Base-by-base conservation (phyloP, 2,329 filamentous ascomycete species). In the Xenoacremonium recifei region DNA sequence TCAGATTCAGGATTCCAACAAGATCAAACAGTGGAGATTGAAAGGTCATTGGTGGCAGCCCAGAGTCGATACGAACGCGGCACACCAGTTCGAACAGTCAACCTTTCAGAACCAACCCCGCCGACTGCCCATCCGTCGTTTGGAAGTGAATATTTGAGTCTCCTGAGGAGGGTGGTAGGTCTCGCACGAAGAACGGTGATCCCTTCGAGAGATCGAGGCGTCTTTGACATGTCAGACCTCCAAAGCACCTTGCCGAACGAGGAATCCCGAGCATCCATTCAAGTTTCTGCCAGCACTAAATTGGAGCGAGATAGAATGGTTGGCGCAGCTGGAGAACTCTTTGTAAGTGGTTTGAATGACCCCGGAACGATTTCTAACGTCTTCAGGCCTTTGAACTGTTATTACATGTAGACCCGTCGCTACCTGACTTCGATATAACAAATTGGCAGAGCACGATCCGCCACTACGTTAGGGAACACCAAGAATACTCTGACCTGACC, bases 361-460 rank as follows among this genome's bases (percentile, higher is more conserved):
- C 18, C 6, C 21, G 7, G 12, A 11, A 18, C n/a, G 5, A 18
- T 15, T 12, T 11, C 39, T 43, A 30, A 48, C 9, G 21, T 3
- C 9, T 0, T 3, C 6, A 74, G 71, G 67, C 71, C 1, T 73
- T 70, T 42, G 66, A 73, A 39, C 40, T 69, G 1, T 58, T 76
- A 4, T 57, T 51, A 6, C 41, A 48, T 4, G 42, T 69, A 19
- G 21, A 52, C 12, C 53, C 55, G 0, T 6, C 33, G 1, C 49
- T 69, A 6, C 58, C 63, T 2, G 50, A 44, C 1, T 77, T 76
- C 35, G 48, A 40, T 2, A 40, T 48, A 2, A 43, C 52, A 1
- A 75, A 76, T 25, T 79, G 76, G 75, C 56, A 63, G 42, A 77
- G 73, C 45, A 73, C 52, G 0, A 72, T 78, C n/a, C 61, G 73